Evolutionary conservation across 192 early-diverging fungal species (phyloP).

Genomic region (Backusella morwellensis): DNA sequence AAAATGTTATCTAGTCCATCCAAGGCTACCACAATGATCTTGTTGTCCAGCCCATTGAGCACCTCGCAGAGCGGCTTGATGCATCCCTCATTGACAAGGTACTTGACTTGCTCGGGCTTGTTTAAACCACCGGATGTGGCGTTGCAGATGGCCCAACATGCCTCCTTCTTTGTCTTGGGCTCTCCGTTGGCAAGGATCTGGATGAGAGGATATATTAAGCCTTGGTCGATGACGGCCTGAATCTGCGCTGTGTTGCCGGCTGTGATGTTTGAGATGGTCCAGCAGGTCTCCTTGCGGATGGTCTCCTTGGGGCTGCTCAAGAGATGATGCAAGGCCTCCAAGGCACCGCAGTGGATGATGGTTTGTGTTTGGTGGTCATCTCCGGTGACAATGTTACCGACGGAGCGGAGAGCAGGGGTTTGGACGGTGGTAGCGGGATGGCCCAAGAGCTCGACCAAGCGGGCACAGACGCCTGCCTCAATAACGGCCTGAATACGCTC

Average conservation of each 20-base stretch:
- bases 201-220: slow-evolving; percentile 38
- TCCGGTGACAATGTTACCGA: slow-evolving; percentile 82
- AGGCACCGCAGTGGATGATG: slow-evolving; percentile 60
- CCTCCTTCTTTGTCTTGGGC: slow-evolving; percentile 47
- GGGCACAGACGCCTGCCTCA: slow-evolving; percentile 65
- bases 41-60: slow-evolving; percentile 38
- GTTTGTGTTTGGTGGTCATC: slow-evolving; percentile 76
- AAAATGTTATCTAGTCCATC: slow-evolving; percentile 50
- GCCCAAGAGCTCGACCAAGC: slow-evolving; percentile 67
- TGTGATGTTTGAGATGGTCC: slow-evolving; percentile 55
- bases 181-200: slow-evolving; percentile 37
- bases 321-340: slow-evolving; percentile 54
- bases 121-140: slow-evolving; percentile 39
- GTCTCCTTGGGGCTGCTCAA: slow-evolving; percentile 38
- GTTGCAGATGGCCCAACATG: slow-evolving; percentile 52
- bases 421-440: slow-evolving; percentile 60
- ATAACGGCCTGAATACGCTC: slow-evolving; percentile 77
- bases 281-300: slow-evolving; percentile 52
- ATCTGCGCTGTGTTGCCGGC: slow-evolving; percentile 46
- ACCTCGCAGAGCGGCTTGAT: slow-evolving; percentile 55
- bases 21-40: slow-evolving; percentile 40
- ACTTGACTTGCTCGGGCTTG: slow-evolving; percentile 40
- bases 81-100: slow-evolving; percentile 40
- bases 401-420: slow-evolving; percentile 70
- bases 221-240: slow-evolving; percentile 42